Conservation (phyloP, 192 early-diverging fungal genomes). For the Entomortierella beljakovae region DNA sequence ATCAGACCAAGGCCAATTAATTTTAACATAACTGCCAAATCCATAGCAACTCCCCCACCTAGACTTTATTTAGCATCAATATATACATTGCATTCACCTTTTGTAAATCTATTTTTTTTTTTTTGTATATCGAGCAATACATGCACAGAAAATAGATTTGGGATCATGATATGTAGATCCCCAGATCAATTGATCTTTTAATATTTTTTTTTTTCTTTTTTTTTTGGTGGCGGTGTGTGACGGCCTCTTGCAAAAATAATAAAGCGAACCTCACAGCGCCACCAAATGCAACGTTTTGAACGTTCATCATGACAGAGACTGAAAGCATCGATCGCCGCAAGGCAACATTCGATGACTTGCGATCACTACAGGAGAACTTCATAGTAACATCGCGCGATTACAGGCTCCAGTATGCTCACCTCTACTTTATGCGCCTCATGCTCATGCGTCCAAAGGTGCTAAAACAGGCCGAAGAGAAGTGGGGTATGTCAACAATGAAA, state of each 20-base stretch:
- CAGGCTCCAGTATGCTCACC: constrained; percentile 85
- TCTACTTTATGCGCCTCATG: constrained; percentile 85
- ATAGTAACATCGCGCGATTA: constrained; percentile 72
- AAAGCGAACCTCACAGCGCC: not conserved
- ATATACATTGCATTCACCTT: too few species aligned
- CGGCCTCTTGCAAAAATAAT: not conserved
- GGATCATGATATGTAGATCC: too few species aligned
- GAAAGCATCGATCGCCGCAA: constrained; percentile 19
- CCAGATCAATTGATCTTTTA: not conserved
- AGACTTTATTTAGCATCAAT: too few species aligned
- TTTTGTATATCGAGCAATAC: too few species aligned
- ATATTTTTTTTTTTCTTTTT: not conserved
- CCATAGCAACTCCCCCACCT: too few species aligned
- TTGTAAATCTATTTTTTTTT: too few species aligned
- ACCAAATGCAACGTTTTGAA: not conserved
- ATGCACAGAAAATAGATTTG: too few species aligned
- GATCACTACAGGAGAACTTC: constrained; percentile 58
- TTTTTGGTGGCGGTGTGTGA: not conserved
- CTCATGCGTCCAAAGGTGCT: constrained; percentile 72
- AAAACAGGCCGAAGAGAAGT: constrained; percentile 64
- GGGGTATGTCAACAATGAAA: constrained; percentile 61
- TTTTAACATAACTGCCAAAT: too few species aligned
- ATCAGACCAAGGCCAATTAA: constrained; percentile 54
- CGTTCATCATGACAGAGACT: constrained; percentile 17
- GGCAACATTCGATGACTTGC: constrained; percentile 30